Base-by-base conservation (phyloP, 768 basidiomycete genomes). In the Mycena polygramma region DNA sequence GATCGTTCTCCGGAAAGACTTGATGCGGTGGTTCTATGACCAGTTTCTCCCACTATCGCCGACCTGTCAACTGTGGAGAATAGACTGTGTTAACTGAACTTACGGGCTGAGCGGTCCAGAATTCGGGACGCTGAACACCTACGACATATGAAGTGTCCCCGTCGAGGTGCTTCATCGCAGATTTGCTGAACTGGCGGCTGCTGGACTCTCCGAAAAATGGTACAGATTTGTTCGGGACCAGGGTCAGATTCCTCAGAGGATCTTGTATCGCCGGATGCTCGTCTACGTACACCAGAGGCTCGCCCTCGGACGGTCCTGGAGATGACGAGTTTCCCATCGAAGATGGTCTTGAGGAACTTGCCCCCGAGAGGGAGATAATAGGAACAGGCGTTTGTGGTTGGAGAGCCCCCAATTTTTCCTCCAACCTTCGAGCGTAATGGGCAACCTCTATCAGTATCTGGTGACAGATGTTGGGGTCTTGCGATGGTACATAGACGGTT, bases 371-470 rank as follows among this genome's bases (percentile, higher is more conserved):
- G 30, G 30, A 30, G 6, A 30, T 6, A 30, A 37, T 7, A 11
- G n/a, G 26, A 39, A 36, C 43, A 36, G 30, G 30, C 15, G 10
- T 15, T 37, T 55, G 24, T n/a, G 17, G 14, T 17, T 30, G 37
- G 22, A 62, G 26, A 26, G 26, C 19, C 0, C 45, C 57, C 13
- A 57, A 20, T 10, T 57, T 49, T 14, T 69, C 26, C 30, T 69
- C 61, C 30, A 69, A 22, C 26, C n/a, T 26, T n/a, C 68, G 61
- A 22, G 68, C 68, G 51, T 69, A 69, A 0, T 51, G 54, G 4
- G 61, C 61, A 22, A 69, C 46, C 14, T 69, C 54, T 19, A 69
- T 54, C 15, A 69, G 36, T 20, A 69, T 52, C 7, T 48, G n/a
- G 30, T 69, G 59, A 7, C 20, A 24, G 20, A 54, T 43, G 4